Evolutionary conservation across 2,329 filamentous ascomycete species (phyloP).

Genomic region (Penicillium expansum): DNA sequence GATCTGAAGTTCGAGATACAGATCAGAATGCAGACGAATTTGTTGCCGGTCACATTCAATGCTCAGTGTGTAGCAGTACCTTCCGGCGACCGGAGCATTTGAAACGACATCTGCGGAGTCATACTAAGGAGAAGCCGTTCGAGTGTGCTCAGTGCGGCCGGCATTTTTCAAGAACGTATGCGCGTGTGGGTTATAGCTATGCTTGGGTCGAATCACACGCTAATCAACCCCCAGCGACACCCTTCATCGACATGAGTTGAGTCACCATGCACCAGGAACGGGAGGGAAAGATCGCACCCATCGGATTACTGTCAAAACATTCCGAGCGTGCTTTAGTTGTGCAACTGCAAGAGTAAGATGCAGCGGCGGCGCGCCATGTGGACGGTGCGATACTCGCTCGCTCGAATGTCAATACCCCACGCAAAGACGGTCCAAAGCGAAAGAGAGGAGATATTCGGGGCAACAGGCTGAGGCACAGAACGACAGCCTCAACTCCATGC

Average conservation of each 20-base stretch:
- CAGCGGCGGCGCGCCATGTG: constrained; percentile 38
- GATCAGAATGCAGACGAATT: constrained; percentile 10
- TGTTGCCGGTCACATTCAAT: constrained; percentile 27
- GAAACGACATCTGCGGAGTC: constrained; percentile 42
- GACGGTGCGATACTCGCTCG: constrained; percentile 37
- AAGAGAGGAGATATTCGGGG: constrained; percentile 18
- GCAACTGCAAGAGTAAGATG: constrained; percentile 42
- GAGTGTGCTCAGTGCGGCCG: constrained; percentile 42
- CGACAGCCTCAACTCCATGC: constrained; percentile 2
- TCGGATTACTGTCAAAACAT: constrained; percentile 44
- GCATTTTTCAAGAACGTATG: constrained; percentile 43
- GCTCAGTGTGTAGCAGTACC: constrained; percentile 37
- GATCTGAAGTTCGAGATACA: constrained; percentile 1
- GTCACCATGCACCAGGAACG: constrained; percentile 37
- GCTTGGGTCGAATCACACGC: not conserved
- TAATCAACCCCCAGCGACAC: constrained; percentile 31
- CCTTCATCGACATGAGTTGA: constrained; percentile 41
- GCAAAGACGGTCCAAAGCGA: constrained; percentile 37
- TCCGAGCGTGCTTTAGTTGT: constrained; percentile 42
- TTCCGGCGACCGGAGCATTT: constrained; percentile 43
- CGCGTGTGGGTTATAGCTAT: not conserved
- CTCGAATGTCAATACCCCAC: constrained; percentile 43
- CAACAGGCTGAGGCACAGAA: constrained; percentile 10
- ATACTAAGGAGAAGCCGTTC: constrained; percentile 43
- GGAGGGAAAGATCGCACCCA: constrained; percentile 37